Conservation (phyloP, 2,329 filamentous ascomycete genomes). For the Lasiodiplodia hormozganensis region DNA sequence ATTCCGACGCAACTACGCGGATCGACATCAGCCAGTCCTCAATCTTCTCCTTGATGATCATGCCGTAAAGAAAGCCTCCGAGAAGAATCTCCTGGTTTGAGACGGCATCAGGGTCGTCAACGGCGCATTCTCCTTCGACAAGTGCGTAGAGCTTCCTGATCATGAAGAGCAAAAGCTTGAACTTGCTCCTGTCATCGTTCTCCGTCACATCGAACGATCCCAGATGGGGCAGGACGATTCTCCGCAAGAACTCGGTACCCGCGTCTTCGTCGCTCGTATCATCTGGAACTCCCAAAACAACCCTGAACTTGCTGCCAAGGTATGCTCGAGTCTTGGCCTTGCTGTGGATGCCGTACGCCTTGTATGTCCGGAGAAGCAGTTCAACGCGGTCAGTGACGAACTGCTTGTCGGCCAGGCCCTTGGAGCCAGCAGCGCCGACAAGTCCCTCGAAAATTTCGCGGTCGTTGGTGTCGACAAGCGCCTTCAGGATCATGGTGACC, state of each 20-base stretch:
- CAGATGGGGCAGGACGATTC: conserved; percentile 89
- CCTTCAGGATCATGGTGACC: conserved; percentile 95
- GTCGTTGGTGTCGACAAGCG: conserved; percentile 93
- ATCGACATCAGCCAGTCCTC: conserved; percentile 86
- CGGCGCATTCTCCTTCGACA: conserved; percentile 88
- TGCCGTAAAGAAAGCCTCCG: conserved; percentile 90
- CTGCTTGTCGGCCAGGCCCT: conserved; percentile 79
- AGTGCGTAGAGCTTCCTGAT: conserved; percentile 92
- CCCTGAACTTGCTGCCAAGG: conserved; percentile 88
- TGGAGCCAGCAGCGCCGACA: conserved; percentile 77
- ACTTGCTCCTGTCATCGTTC: conserved; percentile 88
- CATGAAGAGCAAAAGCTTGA: conserved; percentile 94
- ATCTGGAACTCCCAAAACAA: conserved; percentile 82
- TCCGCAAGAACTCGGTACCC: conserved; percentile 88
- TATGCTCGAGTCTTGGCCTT: conserved; percentile 83
- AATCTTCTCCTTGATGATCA: conserved; percentile 92
- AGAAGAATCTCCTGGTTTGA: conserved; percentile 96
- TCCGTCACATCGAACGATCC: conserved; percentile 85
- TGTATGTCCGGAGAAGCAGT: conserved; percentile 90
- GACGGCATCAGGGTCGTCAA: conserved; percentile 95
- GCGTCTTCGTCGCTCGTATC: conserved; percentile 88
- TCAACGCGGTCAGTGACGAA: conserved; percentile 96
- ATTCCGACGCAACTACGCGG: conserved; percentile 60
- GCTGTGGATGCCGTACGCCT: conserved; percentile 83
- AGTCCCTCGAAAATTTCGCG: conserved; percentile 95